Percentiles rank a stretch among this genome's conserved stretches.
These are phyloP conservation scores for Xylaria castorea DNA, from an alignment of 495 filamentous ascomycete species.

Conservation along the genomic window DNA sequence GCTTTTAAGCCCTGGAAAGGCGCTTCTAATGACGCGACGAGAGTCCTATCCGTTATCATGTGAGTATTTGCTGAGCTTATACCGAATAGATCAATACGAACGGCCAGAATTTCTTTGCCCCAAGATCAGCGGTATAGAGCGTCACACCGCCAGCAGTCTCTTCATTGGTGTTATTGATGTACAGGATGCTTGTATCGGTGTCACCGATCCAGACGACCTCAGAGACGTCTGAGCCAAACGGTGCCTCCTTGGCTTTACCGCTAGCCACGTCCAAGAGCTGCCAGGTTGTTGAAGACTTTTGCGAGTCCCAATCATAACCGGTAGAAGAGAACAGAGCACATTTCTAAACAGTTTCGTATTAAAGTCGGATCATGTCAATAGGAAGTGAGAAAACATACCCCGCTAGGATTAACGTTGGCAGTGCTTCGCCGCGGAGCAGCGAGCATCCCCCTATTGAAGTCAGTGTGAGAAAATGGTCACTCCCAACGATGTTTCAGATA, in stretches of 20 bases:
- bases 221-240: slow-evolving; percentile 20
- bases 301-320: slow-evolving; percentile 14
- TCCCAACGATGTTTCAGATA: background rate
- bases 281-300: slow-evolving; percentile 18
- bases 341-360: slow-evolving; percentile 6
- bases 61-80: background rate
- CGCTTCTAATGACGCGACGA: slow-evolving; percentile 14
- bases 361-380: background rate
- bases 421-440: slow-evolving; percentile 20
- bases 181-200: slow-evolving; percentile 18
- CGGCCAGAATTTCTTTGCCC: slow-evolving; percentile 20
- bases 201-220: slow-evolving; percentile 22
- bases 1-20: slow-evolving; percentile 25
- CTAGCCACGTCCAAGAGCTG: slow-evolving; percentile 17
- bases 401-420: slow-evolving; percentile 24
- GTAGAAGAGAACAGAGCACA: slow-evolving; percentile 19
- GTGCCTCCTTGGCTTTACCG: slow-evolving; percentile 10
- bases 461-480: background rate
- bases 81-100: slow-evolving; percentile 1
- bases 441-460: slow-evolving; percentile 15
- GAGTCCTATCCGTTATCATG: slow-evolving; percentile 8
- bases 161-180: slow-evolving; percentile 23
- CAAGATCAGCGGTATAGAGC: slow-evolving; percentile 21
- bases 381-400: background rate
- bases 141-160: slow-evolving; percentile 19